Evolutionary conservation across 1,284 basidiomycete genomes (phyloP).

Genomic region (Pascua sp.): DNA sequence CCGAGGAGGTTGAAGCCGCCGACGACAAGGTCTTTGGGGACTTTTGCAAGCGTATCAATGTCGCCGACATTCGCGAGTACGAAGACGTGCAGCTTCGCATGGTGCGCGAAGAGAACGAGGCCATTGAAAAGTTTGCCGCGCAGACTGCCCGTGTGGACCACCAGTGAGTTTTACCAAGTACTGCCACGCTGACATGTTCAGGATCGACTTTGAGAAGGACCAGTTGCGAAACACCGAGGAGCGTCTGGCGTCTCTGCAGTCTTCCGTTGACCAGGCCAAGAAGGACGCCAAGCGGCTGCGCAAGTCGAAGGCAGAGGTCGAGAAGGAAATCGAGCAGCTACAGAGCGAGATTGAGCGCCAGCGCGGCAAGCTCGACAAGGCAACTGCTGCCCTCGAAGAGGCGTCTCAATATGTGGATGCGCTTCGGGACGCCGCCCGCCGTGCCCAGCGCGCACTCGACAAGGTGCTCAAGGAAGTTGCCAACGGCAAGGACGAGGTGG

Average conservation of each 20-base stretch:
- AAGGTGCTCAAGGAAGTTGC: conserved; percentile 86
- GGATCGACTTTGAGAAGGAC: conserved; percentile 73
- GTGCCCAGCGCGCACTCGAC: conserved; percentile 73
- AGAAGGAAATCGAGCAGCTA: conserved; percentile 63
- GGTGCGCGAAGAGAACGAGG: conserved; percentile 81
- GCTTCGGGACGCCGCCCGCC: conserved; percentile 66
- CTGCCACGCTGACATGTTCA: conserved; percentile 41
- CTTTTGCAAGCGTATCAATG: conserved; percentile 80
- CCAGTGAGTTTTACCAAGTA: conserved; percentile 59
- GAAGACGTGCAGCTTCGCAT: conserved; percentile 87
- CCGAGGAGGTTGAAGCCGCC: conserved; percentile 64
- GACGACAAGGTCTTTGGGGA: conserved; percentile 75
- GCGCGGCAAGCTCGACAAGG: conserved; percentile 59
- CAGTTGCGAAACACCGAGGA: conserved; percentile 64
- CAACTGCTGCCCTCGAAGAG: conserved; percentile 54
- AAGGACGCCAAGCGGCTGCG: conserved; percentile 59
- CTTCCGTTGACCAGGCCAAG: conserved; percentile 59
- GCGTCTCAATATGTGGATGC: conserved; percentile 59
- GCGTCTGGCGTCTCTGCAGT: conserved; percentile 60
- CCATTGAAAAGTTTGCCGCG: conserved; percentile 74
- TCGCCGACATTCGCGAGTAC: conserved; percentile 85
- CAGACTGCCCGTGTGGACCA: conserved; percentile 83
- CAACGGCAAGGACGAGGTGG: conserved; percentile 87
- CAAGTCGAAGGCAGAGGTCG: conserved; percentile 58
- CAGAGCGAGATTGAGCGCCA: conserved; percentile 61